These are phyloP conservation scores for Penicillium soppii DNA, from an alignment of 495 filamentous ascomycete genomes.

Conservation along the genomic window DNA sequence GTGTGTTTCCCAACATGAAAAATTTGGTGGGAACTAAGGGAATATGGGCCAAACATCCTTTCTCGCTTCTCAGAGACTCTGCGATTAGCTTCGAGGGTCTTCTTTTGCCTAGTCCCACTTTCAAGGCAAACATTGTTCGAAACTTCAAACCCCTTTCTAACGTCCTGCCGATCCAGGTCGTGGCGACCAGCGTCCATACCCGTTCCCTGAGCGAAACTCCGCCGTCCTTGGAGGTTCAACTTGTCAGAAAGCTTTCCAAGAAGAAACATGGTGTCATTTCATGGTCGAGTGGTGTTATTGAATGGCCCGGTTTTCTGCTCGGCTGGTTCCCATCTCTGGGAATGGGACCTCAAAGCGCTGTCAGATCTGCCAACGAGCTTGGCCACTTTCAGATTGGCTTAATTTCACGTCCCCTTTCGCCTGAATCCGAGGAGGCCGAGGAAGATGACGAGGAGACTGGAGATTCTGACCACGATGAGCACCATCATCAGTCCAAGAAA, in stretches of 20 bases:
- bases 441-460: slow-evolving; percentile 29
- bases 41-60: slow-evolving; percentile 26
- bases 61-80: slow-evolving; percentile 34
- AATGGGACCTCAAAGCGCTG: slow-evolving; percentile 20
- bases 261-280: slow-evolving; percentile 31
- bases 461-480: slow-evolving; percentile 18
- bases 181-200: slow-evolving; percentile 25
- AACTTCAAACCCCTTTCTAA: slow-evolving; percentile 30
- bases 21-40: slow-evolving; percentile 28
- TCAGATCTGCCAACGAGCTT: slow-evolving; percentile 15
- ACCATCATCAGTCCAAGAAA: slow-evolving; percentile 13
- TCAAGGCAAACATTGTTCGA: slow-evolving; percentile 31
- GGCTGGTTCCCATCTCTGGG: slow-evolving; percentile 22
- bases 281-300: slow-evolving; percentile 38
- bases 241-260: slow-evolving; percentile 29
- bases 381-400: slow-evolving; percentile 39
- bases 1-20: slow-evolving; percentile 26
- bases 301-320: slow-evolving; percentile 34
- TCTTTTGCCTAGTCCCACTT: slow-evolving; percentile 29
- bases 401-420: slow-evolving; percentile 22
- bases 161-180: slow-evolving; percentile 36
- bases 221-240: slow-evolving; percentile 32
- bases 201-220: slow-evolving; percentile 24
- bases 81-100: slow-evolving; percentile 20
- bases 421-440: slow-evolving; percentile 12